Evolutionary conservation across 495 filamentous ascomycete species (phyloP).

Genomic region (Xylaria telfairii): DNA sequence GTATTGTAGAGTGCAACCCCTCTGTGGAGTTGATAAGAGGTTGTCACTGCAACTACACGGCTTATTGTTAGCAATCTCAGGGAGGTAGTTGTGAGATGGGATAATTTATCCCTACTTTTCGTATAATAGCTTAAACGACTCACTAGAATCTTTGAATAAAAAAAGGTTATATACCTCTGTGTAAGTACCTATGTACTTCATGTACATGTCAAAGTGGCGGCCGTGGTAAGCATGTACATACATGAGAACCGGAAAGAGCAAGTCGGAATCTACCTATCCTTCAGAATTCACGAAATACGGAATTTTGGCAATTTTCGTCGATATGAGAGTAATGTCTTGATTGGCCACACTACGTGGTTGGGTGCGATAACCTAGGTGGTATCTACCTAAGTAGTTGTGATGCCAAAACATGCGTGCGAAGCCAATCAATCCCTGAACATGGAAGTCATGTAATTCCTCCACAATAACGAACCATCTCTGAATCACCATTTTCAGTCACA

Average conservation of each 20-base stretch:
- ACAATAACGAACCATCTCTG: neutral
- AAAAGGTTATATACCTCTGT: neutral
- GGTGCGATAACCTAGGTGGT: neutral
- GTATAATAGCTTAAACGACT: neutral
- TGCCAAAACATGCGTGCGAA: neutral
- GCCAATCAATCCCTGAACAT: neutral
- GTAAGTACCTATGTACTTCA: neutral
- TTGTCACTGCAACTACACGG: neutral
- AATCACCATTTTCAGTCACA: neutral
- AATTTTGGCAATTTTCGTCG: neutral
- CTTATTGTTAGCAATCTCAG: neutral
- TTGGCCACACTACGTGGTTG: constrained; percentile 3
- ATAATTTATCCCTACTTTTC: neutral
- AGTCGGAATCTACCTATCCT: neutral
- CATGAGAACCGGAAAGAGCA: neutral
- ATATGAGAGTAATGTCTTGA: neutral
- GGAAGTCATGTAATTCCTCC: neutral
- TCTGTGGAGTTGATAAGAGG: too few species aligned
- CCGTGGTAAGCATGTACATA: neutral
- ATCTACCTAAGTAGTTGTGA: constrained; percentile 4
- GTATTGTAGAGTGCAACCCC: neutral
- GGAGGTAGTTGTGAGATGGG: neutral
- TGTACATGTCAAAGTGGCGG: neutral
- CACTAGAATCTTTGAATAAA: neutral
- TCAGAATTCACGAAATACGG: neutral